Evolutionary conservation across 73 alveolate genomes (phyloP), one percentile per base, ranked within the genome.

Genomic region (Breviolum minutum): DNA sequence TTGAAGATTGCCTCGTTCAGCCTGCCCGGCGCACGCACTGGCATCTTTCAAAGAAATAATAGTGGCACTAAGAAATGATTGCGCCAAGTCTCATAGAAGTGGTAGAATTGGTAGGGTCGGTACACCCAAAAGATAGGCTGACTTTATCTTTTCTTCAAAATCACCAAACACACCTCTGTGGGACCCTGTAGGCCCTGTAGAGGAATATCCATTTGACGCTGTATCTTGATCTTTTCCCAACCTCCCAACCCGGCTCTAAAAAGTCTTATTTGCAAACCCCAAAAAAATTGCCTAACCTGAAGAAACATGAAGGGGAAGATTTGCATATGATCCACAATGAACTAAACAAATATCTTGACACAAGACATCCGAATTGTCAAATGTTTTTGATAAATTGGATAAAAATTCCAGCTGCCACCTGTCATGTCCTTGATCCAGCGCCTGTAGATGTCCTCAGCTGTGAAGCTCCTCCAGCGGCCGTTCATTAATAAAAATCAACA

Each of bases 371-470:
- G 3, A 40, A 40, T 40, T 40, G 54, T 40, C 54, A 16, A 11
- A 40, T 81, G 20, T 20, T 14, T 27, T 16, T 48, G 90, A 22
- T 54, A 12, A 12, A 12, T 0, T 8, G 16, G 27, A 40, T 22
- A 7, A 48, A 19, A 8, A 66, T 79, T 11, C 30, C 64, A 27
- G 64, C 16, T 30, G 66, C 19, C n/a, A 24, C 20, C 91, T 11
- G 11, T 12, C 29, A 26, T 54, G 29, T 62, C 40, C 63, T 30
- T 8, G 64, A 8, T 27, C 87, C 30, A 16, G n/a, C 40, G 84
- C 95, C 96, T 91, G 80, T 91, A 91, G 89, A 91, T 91, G 69
- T 91, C 97, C 89, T 91, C 97, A 19, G 97, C 97, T 5, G 97
- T 71, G 66, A 70, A 91, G 71, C 76, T 90, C 96, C 96, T 90